These are phyloP conservation scores for Pseudodiploospora longispora DNA, from an alignment of 2,329 filamentous ascomycete species.

Conservation along the genomic window DNA sequence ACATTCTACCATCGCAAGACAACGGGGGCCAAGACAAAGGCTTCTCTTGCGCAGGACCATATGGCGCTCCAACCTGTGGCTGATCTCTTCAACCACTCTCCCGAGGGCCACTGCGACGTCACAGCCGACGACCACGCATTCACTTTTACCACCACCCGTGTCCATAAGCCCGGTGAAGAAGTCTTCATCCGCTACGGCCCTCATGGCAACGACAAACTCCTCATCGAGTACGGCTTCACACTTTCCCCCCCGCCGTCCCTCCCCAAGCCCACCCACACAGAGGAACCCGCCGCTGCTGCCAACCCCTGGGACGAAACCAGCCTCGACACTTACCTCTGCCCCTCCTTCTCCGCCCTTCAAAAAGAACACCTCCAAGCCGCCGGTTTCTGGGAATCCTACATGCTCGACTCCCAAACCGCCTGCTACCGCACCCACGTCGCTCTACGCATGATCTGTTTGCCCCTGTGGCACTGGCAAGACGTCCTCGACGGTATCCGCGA, in stretches of 20 bases:
- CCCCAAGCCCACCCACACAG: no score
- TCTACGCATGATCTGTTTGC: slow-evolving; percentile 30
- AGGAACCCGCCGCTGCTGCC: slow-evolving; percentile 16
- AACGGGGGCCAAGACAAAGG: slow-evolving; percentile 34
- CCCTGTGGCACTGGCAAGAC: slow-evolving; percentile 31
- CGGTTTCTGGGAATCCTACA: slow-evolving; percentile 44
- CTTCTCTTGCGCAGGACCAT: slow-evolving; percentile 43
- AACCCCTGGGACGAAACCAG: slow-evolving; percentile 45
- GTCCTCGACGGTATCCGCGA: slow-evolving; percentile 38
- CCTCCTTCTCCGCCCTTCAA: slow-evolving; percentile 26
- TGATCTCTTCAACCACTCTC: slow-evolving; percentile 59
- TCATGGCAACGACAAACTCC: slow-evolving; percentile 62
- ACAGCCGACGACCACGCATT: slow-evolving; percentile 44
- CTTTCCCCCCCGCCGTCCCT: slow-evolving; percentile 13
- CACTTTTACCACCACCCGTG: slow-evolving; percentile 41
- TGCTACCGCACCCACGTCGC: slow-evolving; percentile 52
- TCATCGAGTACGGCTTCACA: slow-evolving; percentile 57
- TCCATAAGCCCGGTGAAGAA: slow-evolving; percentile 52
- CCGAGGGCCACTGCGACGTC: slow-evolving; percentile 46
- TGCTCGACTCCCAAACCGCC: slow-evolving; percentile 39
- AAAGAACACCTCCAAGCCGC: slow-evolving; percentile 32
- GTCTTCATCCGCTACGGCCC: slow-evolving; percentile 60
- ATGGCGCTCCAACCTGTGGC: slow-evolving; percentile 65
- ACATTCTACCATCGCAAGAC: slow-evolving; percentile 46
- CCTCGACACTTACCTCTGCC: slow-evolving; percentile 39